Percentiles rank a stretch among this genome's conserved stretches.
Evolutionary conservation across 805 yeast genomes (phyloP).

Genomic region (Candida germanica): DNA sequence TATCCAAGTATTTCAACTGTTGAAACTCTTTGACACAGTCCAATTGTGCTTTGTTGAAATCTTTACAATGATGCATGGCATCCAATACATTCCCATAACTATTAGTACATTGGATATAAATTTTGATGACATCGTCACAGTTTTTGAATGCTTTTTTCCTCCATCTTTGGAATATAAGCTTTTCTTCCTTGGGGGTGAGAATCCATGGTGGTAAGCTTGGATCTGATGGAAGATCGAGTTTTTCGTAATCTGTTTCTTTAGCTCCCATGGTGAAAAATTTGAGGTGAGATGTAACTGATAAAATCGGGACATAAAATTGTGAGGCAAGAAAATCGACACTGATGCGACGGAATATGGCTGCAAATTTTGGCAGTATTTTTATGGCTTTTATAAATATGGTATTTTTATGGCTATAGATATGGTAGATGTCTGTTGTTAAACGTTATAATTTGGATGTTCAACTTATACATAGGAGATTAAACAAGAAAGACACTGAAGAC

Average conservation of each 20-base stretch:
- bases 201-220: slow-evolving; percentile 70
- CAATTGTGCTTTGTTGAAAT: slow-evolving; percentile 54
- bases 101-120: slow-evolving; percentile 65
- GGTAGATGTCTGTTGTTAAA: no score
- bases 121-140: slow-evolving; percentile 69
- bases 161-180: slow-evolving; percentile 68
- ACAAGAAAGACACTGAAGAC: no score
- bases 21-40: slow-evolving; percentile 63
- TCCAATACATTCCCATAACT: slow-evolving; percentile 53
- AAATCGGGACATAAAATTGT: background rate
- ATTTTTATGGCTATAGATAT: no score
- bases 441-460: no score
- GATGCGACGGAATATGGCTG: no score
- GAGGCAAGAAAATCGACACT: no score
- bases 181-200: slow-evolving; percentile 73
- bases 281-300: no score
- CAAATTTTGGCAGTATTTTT: no score
- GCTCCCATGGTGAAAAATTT: no score
- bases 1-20: slow-evolving; percentile 61
- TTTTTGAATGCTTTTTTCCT: slow-evolving; percentile 59
- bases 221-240: slow-evolving; percentile 37
- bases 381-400: no score
- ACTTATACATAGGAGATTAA: no score
- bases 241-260: slow-evolving; percentile 33
- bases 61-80: slow-evolving; percentile 64